phyloP scores from a whole-genome alignment of 805 yeast genomes.

The Candida quercuum region DNA sequence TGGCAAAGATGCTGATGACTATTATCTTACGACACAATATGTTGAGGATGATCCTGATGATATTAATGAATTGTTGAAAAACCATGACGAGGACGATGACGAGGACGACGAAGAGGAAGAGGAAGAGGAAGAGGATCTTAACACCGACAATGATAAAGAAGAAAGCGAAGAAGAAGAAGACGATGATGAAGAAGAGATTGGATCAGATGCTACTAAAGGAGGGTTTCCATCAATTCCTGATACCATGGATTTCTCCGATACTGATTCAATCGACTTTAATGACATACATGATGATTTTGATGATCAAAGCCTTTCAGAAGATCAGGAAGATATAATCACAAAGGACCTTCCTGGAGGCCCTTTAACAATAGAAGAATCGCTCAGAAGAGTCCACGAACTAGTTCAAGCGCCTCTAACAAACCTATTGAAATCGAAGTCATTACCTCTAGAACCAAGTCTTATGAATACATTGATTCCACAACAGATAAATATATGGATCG shows the following conservation, averaged over 20 bases:
- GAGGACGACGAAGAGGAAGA: conserved; percentile 14
- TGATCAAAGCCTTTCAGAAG: conserved; percentile 26
- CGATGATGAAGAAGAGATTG: conserved; percentile 13
- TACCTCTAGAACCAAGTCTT: conserved; percentile 39
- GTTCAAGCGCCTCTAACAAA: conserved; percentile 59
- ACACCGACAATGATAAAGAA: conserved; percentile 2
- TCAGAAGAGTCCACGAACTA: conserved; percentile 41
- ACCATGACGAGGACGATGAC: conserved; percentile 23
- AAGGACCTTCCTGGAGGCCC: conserved; percentile 21
- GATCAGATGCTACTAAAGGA: conserved; percentile 12
- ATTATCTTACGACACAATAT: conserved; percentile 70
- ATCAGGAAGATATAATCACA: conserved; percentile 10
- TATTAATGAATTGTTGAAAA: conserved; percentile 18
- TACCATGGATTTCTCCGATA: conserved; percentile 27
- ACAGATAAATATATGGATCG: conserved; percentile 75
- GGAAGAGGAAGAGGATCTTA: conserved; percentile 8
- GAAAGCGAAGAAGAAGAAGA: conserved; percentile 14
- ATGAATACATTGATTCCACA: conserved; percentile 48
- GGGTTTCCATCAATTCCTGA: conserved; percentile 5
- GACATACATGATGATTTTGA: conserved; percentile 47
- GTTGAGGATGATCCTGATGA: conserved; percentile 37
- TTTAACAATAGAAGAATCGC: conserved; percentile 28
- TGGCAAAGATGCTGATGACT: conserved; percentile 38
- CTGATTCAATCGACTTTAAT: conserved; percentile 37
- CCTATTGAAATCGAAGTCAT: conserved; percentile 22